Percentiles rank a stretch among this genome's conserved stretches.
phyloP scores from a whole-genome alignment of 768 basidiomycete genomes.

The Amanita pseudoporphyria region DNA sequence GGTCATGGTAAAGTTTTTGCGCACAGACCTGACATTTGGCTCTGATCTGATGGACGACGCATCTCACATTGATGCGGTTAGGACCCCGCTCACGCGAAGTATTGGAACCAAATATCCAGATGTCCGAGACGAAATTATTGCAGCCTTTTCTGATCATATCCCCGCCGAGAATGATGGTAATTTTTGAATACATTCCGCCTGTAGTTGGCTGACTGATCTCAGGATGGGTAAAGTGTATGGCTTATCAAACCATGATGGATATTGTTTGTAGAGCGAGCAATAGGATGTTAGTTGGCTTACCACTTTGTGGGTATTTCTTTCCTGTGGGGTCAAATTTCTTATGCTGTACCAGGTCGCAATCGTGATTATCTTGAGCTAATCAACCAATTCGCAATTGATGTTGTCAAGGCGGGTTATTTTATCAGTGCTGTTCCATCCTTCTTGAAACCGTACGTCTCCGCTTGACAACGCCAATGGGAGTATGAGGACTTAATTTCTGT shows the following conservation, averaged over 20 bases:
- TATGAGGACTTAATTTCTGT: background rate
- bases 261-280: conserved; percentile 15
- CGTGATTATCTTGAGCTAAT: conserved; percentile 13
- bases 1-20: too few relatives aligned
- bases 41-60: too few relatives aligned
- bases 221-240: conserved; percentile 13
- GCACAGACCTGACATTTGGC: too few relatives aligned
- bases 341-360: conserved; percentile 14
- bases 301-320: conserved; percentile 14
- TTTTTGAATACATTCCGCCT: background rate
- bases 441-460: conserved; percentile 13
- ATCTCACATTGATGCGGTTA: too few relatives aligned
- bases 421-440: conserved; percentile 18
- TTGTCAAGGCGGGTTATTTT: conserved; percentile 13
- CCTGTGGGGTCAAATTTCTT: background rate
- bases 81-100: too few relatives aligned
- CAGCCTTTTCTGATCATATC: conserved; percentile 15
- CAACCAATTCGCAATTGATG: conserved; percentile 12
- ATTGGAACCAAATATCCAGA: too few relatives aligned
- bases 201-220: background rate
- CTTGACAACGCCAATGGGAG: background rate
- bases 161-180: background rate
- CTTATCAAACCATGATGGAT: conserved; percentile 13
- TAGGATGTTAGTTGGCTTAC: conserved; percentile 18
- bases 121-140: too few relatives aligned